Evolutionary conservation across 352 stramenopile genomes (phyloP).

Genomic region (Chloridella minuta): DNA sequence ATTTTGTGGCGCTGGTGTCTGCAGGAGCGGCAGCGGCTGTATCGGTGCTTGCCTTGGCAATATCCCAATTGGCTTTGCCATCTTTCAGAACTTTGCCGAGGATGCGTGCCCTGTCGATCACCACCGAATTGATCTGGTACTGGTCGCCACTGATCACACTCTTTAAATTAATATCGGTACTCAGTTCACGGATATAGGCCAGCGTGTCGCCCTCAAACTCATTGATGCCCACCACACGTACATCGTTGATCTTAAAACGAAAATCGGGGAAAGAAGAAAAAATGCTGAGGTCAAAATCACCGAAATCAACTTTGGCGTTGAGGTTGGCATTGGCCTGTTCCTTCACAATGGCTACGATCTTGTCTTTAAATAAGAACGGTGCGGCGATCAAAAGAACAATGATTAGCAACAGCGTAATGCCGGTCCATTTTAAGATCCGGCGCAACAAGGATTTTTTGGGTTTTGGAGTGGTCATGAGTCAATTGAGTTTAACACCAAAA

Average conservation of each 20-base stretch:
- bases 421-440: background rate
- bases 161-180: background rate
- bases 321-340: background rate
- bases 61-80: background rate
- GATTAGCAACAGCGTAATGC: background rate
- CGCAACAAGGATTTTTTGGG: background rate
- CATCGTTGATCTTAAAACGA: background rate
- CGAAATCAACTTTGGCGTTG: background rate
- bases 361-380: background rate
- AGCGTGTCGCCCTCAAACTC: background rate
- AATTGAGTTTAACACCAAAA: no score
- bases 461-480: background rate
- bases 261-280: background rate
- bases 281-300: background rate
- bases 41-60: background rate
- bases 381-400: background rate
- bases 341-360: background rate
- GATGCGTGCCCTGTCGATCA: background rate
- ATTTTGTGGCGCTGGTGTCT: background rate
- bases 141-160: background rate
- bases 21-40: background rate
- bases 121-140: background rate
- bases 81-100: background rate
- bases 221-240: background rate
- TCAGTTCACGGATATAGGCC: background rate